Base-by-base conservation (phyloP, 768 basidiomycete species). In the Calocera viscosa region DNA sequence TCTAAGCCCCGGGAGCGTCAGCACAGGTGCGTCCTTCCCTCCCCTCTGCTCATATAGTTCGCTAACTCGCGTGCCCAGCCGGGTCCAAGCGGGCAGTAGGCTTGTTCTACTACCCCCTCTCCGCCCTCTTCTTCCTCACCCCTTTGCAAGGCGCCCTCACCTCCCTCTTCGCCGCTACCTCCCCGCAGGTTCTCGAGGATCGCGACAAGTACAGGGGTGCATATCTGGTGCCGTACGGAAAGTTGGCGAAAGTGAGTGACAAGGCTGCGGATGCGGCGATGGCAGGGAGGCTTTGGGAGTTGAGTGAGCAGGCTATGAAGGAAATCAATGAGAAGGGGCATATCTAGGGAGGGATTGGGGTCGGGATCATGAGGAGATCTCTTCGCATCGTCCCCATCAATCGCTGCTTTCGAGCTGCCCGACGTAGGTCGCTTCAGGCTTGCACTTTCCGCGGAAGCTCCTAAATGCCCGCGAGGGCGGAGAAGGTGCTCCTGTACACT, bases 151-250 rank as follows among this genome's bases (percentile, higher is more conserved):
- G 53, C 24, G 53, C 66, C 14, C 35, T 63, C 53, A 66, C 66
- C 7, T 66, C 66, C 53, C 66, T 66, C 53, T 63, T 66, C 28
- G 35, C 38, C 22, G 35, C 63, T 26, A 60, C 66, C 1, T 63
- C 66, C 7, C 60, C 66, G 17, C 8, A 10, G 1, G n/a, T 53
- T 0, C 38, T 34, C 1, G 65, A 28, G 8, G 43, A 47, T 1
- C 2, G 19, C 19, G n/a, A 49, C 2, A 24, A 53, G 30, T 66
- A 38, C n/a, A 30, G 19, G 10, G 65, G 43, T 1, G 35, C 19
- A 19, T 66, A 66, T 43, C 1, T 66, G 1, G 26, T 49, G 26
- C 65, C 65, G n/a, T 66, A 33, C 32, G 65, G 47, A 2, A 30
- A 35, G 47, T 16, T 49, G 28, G 49, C 3, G n/a, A 22, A 49